Evolutionary conservation across 805 yeast species (phyloP), one percentile per base, ranked within the genome.

Genomic region (Zygoascus tannicola): DNA sequence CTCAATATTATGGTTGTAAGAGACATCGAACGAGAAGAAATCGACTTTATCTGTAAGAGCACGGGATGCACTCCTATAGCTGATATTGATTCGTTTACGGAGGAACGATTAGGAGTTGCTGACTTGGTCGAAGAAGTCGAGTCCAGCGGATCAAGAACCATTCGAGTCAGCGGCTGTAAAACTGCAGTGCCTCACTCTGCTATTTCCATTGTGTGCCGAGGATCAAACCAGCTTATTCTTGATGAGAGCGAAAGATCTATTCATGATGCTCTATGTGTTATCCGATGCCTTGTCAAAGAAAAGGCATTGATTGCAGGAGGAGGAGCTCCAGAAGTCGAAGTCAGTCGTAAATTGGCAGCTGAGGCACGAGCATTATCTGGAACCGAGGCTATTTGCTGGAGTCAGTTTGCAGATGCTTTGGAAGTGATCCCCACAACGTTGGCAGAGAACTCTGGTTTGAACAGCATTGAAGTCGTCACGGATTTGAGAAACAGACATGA

Each of bases 181-280:
- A 22, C 32, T 19, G 43, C 49, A 10, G 51, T 40, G 21, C 58
- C 56, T 20, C 19, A 14, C n/a, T 67, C 72, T 45, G 84, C 96
- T 0, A 95, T 85, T 19, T 85, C 96, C 4, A 82, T 92, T 43
- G 78, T 92, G 40, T 82, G 94, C 52, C 81, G 98, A 63, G 99
- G 99, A 55, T 96, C 97, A 44, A 92, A 92, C 64, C 73, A 73
- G 50, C 75, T 86, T 68, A 81, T 90, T 42, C 70, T 92, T 46
- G 98, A 92, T 65, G 99, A 92, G 69, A 80, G 97, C 32, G 99
- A 92, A 63, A 81, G 99, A 67, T 88, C 97, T 2, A 70, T 92
- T 51, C 99, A 92, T 59, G 99, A 92, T 65, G 97, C 98, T 0
- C 73, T 92, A 46, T 92, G 99, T 74, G 98, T 90, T 44, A 72